Evolutionary conservation across 1,139 yeast genomes (phyloP).

Genomic region (Nakaseomyces glabratus): DNA sequence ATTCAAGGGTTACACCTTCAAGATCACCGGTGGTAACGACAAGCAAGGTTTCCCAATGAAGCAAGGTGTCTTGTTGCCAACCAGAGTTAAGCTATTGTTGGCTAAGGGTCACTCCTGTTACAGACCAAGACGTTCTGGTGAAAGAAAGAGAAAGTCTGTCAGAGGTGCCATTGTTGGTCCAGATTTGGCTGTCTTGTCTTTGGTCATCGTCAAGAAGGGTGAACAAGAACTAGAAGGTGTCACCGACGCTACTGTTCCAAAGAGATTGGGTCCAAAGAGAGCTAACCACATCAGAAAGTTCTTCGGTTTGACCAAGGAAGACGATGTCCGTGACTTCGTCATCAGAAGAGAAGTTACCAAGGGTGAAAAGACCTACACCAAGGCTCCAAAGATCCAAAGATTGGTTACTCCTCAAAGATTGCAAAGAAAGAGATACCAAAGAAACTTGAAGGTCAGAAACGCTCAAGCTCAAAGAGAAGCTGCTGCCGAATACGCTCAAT

Average conservation of each 20-base stretch:
- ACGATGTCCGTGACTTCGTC: conserved; percentile 90
- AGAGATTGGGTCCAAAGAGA: conserved; percentile 99
- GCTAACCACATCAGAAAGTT: conserved; percentile 99
- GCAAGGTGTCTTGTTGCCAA: conserved; percentile 99
- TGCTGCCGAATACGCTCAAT: conserved; percentile 99
- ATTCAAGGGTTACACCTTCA: conserved; percentile 98
- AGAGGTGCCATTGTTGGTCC: conserved; percentile 99
- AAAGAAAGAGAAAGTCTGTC: conserved; percentile 99
- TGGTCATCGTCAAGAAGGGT: conserved; percentile 95
- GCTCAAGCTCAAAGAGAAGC: conserved; percentile 99
- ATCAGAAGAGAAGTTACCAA: conserved; percentile 97
- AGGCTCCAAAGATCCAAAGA: conserved; percentile 99
- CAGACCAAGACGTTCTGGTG: conserved; percentile 99
- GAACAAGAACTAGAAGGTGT: conserved; percentile 92
- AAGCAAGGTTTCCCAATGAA: conserved; percentile 99
- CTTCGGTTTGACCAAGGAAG: conserved; percentile 97
- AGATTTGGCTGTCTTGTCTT: conserved; percentile 92
- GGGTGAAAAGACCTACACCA: conserved; percentile 98
- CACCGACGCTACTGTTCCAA: conserved; percentile 90
- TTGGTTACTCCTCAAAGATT: conserved; percentile 97
- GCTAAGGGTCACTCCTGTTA: conserved; percentile 95
- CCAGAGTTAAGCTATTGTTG: conserved; percentile 95
- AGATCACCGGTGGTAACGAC: conserved; percentile 99
- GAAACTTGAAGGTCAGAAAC: conserved; percentile 87
- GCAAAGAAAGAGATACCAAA: conserved; percentile 98